Percentiles rank a stretch among this genome's conserved stretches.
phyloP scores from a whole-genome alignment of 148 eudicot genomes.

The Agrostemma githago region DNA sequence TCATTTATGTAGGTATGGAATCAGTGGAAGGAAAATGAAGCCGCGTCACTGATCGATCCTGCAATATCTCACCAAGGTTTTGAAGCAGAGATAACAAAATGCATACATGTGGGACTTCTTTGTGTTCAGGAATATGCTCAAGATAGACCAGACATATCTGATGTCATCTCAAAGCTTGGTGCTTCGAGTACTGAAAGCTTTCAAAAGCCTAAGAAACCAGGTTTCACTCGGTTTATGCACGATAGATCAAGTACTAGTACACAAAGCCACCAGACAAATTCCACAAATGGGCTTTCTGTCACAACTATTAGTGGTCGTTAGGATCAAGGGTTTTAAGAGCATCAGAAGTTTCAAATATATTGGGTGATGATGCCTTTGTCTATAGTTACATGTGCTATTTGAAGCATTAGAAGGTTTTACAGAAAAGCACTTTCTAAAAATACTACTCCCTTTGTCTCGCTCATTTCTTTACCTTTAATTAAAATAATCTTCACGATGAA shows the following conservation, averaged over 20 bases:
- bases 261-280: not conserved
- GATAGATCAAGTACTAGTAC: not conserved
- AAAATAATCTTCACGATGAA: no score
- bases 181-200: constrained; percentile 23
- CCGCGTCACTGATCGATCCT: constrained; percentile 30
- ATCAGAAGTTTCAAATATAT: not conserved
- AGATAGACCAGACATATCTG: constrained; percentile 41
- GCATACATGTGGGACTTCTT: constrained; percentile 44
- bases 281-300: constrained; percentile 5
- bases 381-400: no score
- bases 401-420: not conserved
- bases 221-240: constrained; percentile 18
- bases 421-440: not conserved
- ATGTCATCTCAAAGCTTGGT: constrained; percentile 36
- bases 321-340: not conserved
- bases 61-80: constrained; percentile 8
- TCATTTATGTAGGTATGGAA: constrained; percentile 48
- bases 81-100: constrained; percentile 28
- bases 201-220: constrained; percentile 32
- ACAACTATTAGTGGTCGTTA: constrained; percentile 9
- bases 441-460: no score
- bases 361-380: not conserved
- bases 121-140: constrained; percentile 52
- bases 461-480: no score
- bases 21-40: constrained; percentile 41